Conservation (phyloP, 2,329 filamentous ascomycete species). For the Fusarium sp. region DNA sequence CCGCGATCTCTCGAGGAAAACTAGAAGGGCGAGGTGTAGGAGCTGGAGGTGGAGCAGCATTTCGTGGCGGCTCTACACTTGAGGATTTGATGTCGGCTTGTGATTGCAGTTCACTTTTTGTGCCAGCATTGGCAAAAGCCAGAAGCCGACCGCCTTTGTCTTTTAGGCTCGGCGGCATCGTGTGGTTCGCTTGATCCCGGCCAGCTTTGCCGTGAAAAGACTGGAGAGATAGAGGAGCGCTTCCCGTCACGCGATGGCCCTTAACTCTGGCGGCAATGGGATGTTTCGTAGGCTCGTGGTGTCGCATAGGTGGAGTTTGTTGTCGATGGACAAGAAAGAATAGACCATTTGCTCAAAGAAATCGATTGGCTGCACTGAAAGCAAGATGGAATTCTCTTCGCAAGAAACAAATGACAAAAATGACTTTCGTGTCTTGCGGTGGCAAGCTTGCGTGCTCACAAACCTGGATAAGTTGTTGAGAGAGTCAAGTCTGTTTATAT, state of each 20-base stretch:
- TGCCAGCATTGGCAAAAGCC: slow-evolving; percentile 47
- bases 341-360: slow-evolving; percentile 16
- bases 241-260: slow-evolving; percentile 11
- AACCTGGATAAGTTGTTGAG: slow-evolving; percentile 12
- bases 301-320: slow-evolving; percentile 27
- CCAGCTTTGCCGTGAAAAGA: not conserved
- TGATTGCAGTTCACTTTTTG: slow-evolving; percentile 34
- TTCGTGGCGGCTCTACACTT: slow-evolving; percentile 32
- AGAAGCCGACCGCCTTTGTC: slow-evolving; percentile 48
- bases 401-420: not conserved
- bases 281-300: slow-evolving; percentile 21
- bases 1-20: slow-evolving; percentile 52
- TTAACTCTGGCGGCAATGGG: slow-evolving; percentile 18
- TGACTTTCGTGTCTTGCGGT: not conserved
- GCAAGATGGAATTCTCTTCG: not conserved
- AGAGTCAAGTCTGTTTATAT: slow-evolving; percentile 2
- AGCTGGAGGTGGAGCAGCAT: slow-evolving; percentile 25
- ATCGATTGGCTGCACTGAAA: slow-evolving; percentile 3
- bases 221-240: slow-evolving; percentile 6
- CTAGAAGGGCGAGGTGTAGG: slow-evolving; percentile 47
- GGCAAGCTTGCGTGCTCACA: slow-evolving; percentile 6
- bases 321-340: slow-evolving; percentile 11
- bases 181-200: slow-evolving; percentile 5
- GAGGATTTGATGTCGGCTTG: slow-evolving; percentile 34
- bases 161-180: slow-evolving; percentile 49